Base-by-base conservation (phyloP, 164 flowering plant species). In the Dillenia suffruticosa region DNA sequence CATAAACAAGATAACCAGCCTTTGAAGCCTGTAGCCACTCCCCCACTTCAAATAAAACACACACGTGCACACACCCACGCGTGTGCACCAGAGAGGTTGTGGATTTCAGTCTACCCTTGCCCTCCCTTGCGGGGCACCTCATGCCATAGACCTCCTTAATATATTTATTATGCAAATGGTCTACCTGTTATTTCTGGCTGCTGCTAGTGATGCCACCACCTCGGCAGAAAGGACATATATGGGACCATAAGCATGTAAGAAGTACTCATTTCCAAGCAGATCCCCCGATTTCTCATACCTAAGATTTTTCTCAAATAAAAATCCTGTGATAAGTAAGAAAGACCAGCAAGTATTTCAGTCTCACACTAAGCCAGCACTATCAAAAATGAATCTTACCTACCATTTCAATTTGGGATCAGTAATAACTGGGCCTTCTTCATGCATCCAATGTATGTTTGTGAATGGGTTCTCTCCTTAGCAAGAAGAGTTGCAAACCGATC, bases 361-460 rank as follows among this genome's bases (percentile, higher is more conserved):
- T 43, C 16, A 48, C 54, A 64, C 44, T 32, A 32, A 32, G 40
- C 40, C 40, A 32, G 16, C 10, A 44, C 62, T 50, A 44, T 44
- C 8, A 62, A 50, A 62, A 44, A 54, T 32, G 11, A 57, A 50
- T 12, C 45, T 49, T 40, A 54, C 19, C 59, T 59, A 89, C 92
- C 96, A 89, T 75, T 87, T 85, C 72, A 79, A 24, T 74, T 85
- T 89, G 10, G 86, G 84, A 63, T 89, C 87, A 59, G 89, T 84
- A 54, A 86, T 63, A 6, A 83, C 92, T 24, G 92, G 91, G 43
- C 87, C 65, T 86, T 87, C 70, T 82, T 90, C 92, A 90, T 81
- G 82, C 97, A 90, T 12, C 97, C 97, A 59, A 88, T 80, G 69
- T 87, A 87, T 48, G 90, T 86, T 57, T 43, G 65, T 2, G 84